Evolutionary conservation across 2,329 filamentous ascomycete genomes (phyloP).

Genomic region (Elsinoe batatas): DNA sequence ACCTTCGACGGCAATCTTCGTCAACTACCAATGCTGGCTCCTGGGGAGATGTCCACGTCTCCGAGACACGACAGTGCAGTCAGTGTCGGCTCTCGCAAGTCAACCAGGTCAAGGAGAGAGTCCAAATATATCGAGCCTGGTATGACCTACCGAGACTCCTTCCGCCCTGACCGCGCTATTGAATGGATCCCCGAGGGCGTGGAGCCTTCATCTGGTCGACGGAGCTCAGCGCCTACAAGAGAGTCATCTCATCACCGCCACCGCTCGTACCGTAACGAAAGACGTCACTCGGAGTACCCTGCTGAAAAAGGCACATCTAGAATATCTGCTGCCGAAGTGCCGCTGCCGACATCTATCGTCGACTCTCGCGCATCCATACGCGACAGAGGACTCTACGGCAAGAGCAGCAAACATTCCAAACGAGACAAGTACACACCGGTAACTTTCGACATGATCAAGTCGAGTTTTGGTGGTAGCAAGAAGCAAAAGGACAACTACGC

Average conservation of each 20-base stretch:
- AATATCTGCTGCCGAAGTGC: constrained; percentile 16
- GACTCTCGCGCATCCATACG: constrained; percentile 7
- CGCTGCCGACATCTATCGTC: constrained; percentile 12
- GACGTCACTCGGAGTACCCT: constrained; percentile 13
- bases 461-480: constrained; percentile 19
- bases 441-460: constrained; percentile 1
- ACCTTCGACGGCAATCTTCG: not conserved
- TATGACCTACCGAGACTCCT: not conserved
- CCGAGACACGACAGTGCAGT: constrained; percentile 21
- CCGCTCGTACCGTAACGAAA: constrained; percentile 12
- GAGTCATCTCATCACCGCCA: not conserved
- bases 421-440: not conserved
- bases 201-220: not conserved
- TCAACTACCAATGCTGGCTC: not conserved
- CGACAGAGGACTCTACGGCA: not conserved
- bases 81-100: constrained; percentile 14
- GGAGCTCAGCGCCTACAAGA: not conserved
- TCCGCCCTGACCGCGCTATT: not conserved
- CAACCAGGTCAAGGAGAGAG: constrained; percentile 17
- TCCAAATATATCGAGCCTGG: not conserved
- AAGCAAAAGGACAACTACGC: constrained; percentile 22
- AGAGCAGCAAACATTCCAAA: not conserved
- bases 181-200: constrained; percentile 4
- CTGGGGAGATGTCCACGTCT: not conserved
- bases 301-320: constrained; percentile 14